A percentile compares a stretch with the other conserved stretches of the same genome.
Conservation (phyloP, 2,329 filamentous ascomycete genomes). For the Hypoxylon sp. region DNA sequence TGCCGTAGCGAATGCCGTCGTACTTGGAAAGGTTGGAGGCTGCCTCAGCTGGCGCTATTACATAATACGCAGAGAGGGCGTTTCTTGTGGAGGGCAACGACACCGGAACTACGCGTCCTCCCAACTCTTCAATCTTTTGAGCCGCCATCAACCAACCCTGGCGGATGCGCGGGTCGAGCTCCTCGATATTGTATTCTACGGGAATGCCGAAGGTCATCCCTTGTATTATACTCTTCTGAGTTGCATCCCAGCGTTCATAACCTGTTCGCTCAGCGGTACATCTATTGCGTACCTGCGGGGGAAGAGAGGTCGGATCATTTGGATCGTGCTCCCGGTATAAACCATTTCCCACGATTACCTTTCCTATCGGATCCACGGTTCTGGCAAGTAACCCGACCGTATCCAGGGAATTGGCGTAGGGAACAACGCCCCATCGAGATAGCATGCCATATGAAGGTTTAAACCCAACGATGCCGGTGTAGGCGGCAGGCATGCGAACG, state of each 20-base stretch:
- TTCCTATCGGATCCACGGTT: conserved; percentile 65
- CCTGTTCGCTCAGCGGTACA: conserved; percentile 56
- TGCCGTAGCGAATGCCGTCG: conserved; percentile 94
- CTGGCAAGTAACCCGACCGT: conserved; percentile 84
- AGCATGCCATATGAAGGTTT: conserved; percentile 93
- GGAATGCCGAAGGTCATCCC: conserved; percentile 70
- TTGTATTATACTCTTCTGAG: conserved; percentile 45
- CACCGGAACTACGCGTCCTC: conserved; percentile 80
- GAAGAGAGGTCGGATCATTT: conserved; percentile 82
- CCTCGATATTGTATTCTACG: conserved; percentile 88
- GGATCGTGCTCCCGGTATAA: conserved; percentile 72
- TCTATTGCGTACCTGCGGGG: conserved; percentile 67
- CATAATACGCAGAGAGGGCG: conserved; percentile 93
- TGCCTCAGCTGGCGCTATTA: conserved; percentile 94
- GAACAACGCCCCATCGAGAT: conserved; percentile 87
- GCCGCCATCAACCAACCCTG: conserved; percentile 78
- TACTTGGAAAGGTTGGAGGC: conserved; percentile 97
- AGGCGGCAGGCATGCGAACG: conserved; percentile 88
- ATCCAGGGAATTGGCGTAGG: conserved; percentile 93
- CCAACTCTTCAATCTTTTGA: conserved; percentile 70
- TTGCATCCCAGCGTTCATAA: conserved; percentile 40
- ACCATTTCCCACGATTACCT: conserved; percentile 66
- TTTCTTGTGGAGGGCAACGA: conserved; percentile 87
- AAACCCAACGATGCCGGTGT: conserved; percentile 86
- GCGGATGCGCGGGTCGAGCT: conserved; percentile 79